Evolutionary conservation across 2,329 filamentous ascomycete species (phyloP).

Genomic region (Escovopsis weberi): DNA sequence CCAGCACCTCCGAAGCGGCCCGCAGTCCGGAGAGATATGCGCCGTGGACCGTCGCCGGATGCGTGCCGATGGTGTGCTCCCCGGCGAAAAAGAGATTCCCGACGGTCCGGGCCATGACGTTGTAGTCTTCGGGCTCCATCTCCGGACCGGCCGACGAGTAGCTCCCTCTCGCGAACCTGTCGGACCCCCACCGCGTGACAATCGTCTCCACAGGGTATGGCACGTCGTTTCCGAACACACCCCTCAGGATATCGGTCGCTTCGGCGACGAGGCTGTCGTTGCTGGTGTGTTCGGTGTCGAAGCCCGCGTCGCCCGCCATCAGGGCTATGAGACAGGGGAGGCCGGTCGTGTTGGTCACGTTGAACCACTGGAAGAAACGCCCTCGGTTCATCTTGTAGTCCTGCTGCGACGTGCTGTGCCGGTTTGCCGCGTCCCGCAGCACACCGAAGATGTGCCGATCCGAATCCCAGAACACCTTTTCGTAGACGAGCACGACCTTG

Average conservation of each 20-base stretch:
- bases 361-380: conserved; percentile 98
- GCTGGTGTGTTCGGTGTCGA: conserved; percentile 64
- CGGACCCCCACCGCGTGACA: conserved; percentile 82
- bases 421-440: conserved; percentile 56
- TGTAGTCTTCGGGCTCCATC: conserved; percentile 78
- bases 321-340: conserved; percentile 77
- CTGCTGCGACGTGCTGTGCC: conserved; percentile 58
- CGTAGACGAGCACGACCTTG: conserved; percentile 86
- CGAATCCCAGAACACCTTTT: conserved; percentile 80
- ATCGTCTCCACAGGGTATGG: conserved; percentile 73
- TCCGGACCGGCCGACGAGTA: conserved; percentile 86
- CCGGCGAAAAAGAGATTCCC: conserved; percentile 91
- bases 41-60: conserved; percentile 93
- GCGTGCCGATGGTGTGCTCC: conserved; percentile 89
- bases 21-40: conserved; percentile 89
- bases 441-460: conserved; percentile 88
- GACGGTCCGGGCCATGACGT: conserved; percentile 70
- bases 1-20: conserved; percentile 73
- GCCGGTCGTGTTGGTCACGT: conserved; percentile 79
- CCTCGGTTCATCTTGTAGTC: conserved; percentile 70
- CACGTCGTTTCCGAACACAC: conserved; percentile 57
- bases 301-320: conserved; percentile 90
- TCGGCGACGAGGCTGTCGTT: conserved; percentile 67
- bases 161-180: conserved; percentile 82
- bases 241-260: conserved; percentile 62